Evolutionary conservation across 1,284 basidiomycete species (phyloP).

Genomic region (Marasmius fiardii): DNA sequence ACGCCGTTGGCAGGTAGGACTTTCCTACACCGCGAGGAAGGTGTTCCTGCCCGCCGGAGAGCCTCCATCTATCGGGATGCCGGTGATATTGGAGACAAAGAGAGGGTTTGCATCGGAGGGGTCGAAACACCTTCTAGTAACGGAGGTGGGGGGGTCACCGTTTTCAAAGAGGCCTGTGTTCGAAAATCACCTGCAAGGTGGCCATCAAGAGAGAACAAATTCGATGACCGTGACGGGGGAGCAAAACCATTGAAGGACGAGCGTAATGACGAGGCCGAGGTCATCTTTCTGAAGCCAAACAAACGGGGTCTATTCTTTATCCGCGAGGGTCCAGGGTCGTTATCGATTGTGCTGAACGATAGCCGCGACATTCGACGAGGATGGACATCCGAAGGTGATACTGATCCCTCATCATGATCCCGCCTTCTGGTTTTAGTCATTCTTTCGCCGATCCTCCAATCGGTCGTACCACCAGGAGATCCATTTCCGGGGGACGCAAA

Average conservation of each 20-base stretch:
- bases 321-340: slow-evolving; percentile 76
- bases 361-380: slow-evolving; percentile 66
- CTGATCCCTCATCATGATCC: slow-evolving; percentile 86
- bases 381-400: slow-evolving; percentile 81
- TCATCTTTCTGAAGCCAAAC: slow-evolving; percentile 68
- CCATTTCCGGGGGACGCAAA: slow-evolving; percentile 39
- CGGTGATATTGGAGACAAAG: slow-evolving; percentile 64
- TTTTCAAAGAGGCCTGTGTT: slow-evolving; percentile 68
- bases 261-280: slow-evolving; percentile 71
- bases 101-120: slow-evolving; percentile 68
- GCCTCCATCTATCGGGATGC: slow-evolving; percentile 53
- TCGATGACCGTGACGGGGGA: slow-evolving; percentile 73
- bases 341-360: slow-evolving; percentile 77
- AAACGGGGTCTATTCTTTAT: slow-evolving; percentile 57
- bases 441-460: slow-evolving; percentile 61
- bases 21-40: slow-evolving; percentile 33
- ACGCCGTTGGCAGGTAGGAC: slow-evolving; percentile 41
- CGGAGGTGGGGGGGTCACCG: slow-evolving; percentile 42
- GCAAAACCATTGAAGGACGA: slow-evolving; percentile 72
- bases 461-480: slow-evolving; percentile 31
- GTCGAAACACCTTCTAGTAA: slow-evolving; percentile 66
- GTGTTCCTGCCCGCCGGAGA: slow-evolving; percentile 37
- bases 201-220: slow-evolving; percentile 78
- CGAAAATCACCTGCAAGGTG: slow-evolving; percentile 79
- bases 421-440: slow-evolving; percentile 75